A percentile compares a stretch with the other conserved stretches of the same genome.
Conservation (phyloP, 768 basidiomycete genomes). For the Sutorius australiensis region DNA sequence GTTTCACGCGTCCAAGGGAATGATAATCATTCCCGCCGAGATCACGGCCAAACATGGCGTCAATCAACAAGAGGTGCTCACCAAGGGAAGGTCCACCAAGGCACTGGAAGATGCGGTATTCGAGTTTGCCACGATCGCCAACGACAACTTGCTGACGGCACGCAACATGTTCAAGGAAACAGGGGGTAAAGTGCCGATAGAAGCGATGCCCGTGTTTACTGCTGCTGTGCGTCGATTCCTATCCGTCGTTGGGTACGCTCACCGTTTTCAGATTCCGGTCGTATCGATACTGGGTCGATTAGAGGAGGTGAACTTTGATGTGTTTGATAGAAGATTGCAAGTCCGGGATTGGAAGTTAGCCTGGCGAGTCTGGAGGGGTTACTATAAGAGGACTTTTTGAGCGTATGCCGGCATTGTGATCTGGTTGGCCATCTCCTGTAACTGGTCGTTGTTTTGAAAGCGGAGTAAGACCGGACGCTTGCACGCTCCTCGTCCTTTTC, state of each 20-base stretch:
- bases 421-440: constrained; percentile 6
- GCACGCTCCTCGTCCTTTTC: background rate
- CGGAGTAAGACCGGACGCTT: background rate
- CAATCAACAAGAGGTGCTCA: constrained; percentile 75
- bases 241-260: background rate
- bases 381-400: constrained; percentile 41
- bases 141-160: constrained; percentile 76
- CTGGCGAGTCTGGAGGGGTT: constrained; percentile 62
- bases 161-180: constrained; percentile 61
- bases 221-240: constrained; percentile 52
- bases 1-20: constrained; percentile 67
- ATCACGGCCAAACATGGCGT: constrained; percentile 76
- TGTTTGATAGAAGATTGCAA: constrained; percentile 61
- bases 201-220: constrained; percentile 69
- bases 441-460: constrained; percentile 2
- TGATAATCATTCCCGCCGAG: constrained; percentile 76
- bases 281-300: constrained; percentile 59
- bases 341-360: constrained; percentile 73
- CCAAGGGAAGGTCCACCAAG: constrained; percentile 46
- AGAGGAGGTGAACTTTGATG: constrained; percentile 69
- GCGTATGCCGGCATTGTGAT: constrained; percentile 32
- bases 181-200: constrained; percentile 49
- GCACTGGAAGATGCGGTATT: constrained; percentile 77
- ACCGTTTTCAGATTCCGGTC: constrained; percentile 55
- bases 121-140: constrained; percentile 76